A percentile compares a stretch with the other conserved stretches of the same genome.
Evolutionary conservation across 2,329 filamentous ascomycete species (phyloP).

Genomic region (Neonectria ditissima): DNA sequence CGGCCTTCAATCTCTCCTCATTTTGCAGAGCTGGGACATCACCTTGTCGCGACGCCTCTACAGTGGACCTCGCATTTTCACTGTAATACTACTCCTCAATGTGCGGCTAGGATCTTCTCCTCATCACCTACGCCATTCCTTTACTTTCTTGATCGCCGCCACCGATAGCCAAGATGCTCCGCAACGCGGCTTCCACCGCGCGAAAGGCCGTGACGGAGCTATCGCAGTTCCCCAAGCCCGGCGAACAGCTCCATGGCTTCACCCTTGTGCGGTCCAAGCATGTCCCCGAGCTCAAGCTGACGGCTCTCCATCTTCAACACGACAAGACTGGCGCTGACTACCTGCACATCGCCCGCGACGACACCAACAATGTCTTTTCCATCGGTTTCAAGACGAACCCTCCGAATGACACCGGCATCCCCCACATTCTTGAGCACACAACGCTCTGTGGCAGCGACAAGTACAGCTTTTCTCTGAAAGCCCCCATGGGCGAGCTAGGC

Average conservation of each 20-base stretch:
- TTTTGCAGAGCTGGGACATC: conserved; percentile 25
- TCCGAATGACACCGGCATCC: conserved; percentile 93
- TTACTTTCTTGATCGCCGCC: background rate
- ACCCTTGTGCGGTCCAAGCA: conserved; percentile 90
- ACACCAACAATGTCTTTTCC: conserved; percentile 99
- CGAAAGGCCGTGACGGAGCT: conserved; percentile 80
- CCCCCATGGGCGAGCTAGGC: background rate
- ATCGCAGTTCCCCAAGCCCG: conserved; percentile 79
- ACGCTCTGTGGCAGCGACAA: conserved; percentile 96
- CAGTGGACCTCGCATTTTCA: conserved; percentile 6
- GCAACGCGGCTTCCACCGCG: conserved; percentile 63
- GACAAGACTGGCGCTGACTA: conserved; percentile 97
- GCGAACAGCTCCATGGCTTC: conserved; percentile 92
- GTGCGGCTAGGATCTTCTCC: conserved; percentile 35
- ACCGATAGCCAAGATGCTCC: conserved; percentile 58
- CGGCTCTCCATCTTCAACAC: conserved; percentile 89
- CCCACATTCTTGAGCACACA: conserved; percentile 97
- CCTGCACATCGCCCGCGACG: conserved; percentile 92
- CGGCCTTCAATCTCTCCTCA: conserved; percentile 22
- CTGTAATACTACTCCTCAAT: conserved; percentile 34
- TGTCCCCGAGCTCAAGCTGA: conserved; percentile 93
- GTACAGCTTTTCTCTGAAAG: conserved; percentile 58
- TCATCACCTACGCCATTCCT: background rate
- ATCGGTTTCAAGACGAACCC: conserved; percentile 99
- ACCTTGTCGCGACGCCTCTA: conserved; percentile 21